Conservation (phyloP, 305 asterid species). For the Fraxinus velutina region DNA sequence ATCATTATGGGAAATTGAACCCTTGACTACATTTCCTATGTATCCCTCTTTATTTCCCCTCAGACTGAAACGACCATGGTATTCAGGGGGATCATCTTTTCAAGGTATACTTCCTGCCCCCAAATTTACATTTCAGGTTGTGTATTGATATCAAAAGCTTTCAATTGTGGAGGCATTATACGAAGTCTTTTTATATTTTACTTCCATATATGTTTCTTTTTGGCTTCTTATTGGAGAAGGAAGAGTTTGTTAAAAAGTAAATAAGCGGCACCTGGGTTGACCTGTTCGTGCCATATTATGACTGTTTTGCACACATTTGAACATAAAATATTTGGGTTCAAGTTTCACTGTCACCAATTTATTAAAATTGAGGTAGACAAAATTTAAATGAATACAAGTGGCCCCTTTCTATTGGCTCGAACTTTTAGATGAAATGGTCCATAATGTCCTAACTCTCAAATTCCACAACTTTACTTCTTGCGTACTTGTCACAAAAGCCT, state of each 20-base stretch:
- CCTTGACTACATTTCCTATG: conserved; percentile 95
- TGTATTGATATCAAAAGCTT: background rate
- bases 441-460: background rate
- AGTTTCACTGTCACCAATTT: background rate
- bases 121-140: conserved; percentile 36
- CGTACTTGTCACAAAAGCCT: background rate
- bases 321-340: background rate
- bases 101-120: conserved; percentile 54
- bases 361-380: background rate
- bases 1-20: conserved; percentile 96
- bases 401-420: background rate
- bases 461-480: background rate
- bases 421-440: background rate
- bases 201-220: background rate
- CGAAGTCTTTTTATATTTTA: background rate
- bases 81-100: conserved; percentile 83
- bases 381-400: background rate
- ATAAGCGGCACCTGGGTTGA: background rate
- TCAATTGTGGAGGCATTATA: background rate
- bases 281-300: background rate
- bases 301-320: background rate
- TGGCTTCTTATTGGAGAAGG: background rate
- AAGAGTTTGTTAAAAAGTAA: background rate
- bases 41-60: conserved; percentile 89
- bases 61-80: conserved; percentile 93